Evolutionary conservation across 2,329 filamentous ascomycete species (phyloP), one percentile per base, ranked within the genome.

Genomic region (Sclerotinia minor): DNA sequence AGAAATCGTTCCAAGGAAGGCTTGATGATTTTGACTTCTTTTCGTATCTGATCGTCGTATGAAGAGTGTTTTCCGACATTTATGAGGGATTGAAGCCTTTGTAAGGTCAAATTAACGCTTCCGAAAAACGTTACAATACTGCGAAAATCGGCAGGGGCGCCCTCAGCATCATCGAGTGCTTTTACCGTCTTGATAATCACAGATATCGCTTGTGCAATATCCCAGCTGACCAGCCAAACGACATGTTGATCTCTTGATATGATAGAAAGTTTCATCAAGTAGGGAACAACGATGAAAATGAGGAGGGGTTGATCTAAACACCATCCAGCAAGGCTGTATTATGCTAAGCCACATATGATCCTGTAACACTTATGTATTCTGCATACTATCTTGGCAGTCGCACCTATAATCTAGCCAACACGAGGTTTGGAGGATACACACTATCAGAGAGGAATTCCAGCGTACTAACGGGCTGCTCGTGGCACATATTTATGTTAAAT

Each of bases 171-270:
- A 47, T 67, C 58, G 9, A 70, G 63, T 7, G 67, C 67, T 44
- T 69, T 63, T 2, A 41, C 15, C 19, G 64, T 24, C 52, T 69
- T 64, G 13, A 66, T n/a, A 8, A 69, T 61, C 4, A 63, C 11
- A n/a, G 52, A 35, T 32, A 69, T 53, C 15, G 67, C 67, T 26
- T 68, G 32, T 9, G 64, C 63, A 45, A 69, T 67, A 63, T 69
- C 63, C 67, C 63, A 24, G 67, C 67, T 8, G 69, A 70, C 67
- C 69, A 70, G 11, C 67, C 69, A 47, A 70, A 70, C 3, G 69
- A 69, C 69, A 70, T 69, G 5, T 1, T 50, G n/a, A 9, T 9
- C 2, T 58, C 5, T 44, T 44, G n/a, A 26, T 8, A 24, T 19
- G 35, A 44, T 44, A 7, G 17, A 35, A 24, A 44, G 24, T n/a